These are phyloP conservation scores for Mantamonas sphyraenae DNA, from an alignment of 78 protist genomes.

Conservation along the genomic window DNA sequence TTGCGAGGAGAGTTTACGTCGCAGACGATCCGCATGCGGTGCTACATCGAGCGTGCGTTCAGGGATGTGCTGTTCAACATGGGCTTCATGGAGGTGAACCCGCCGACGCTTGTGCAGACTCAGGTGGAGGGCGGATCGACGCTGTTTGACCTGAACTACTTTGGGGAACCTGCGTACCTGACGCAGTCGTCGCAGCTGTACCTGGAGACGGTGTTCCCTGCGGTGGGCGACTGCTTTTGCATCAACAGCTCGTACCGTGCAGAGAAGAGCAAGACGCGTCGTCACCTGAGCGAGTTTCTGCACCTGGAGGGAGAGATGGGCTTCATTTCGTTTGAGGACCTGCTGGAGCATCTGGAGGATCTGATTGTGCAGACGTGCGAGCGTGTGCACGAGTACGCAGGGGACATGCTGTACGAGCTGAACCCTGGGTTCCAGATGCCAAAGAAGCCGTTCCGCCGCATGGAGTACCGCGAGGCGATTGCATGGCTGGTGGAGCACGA, in stretches of 20 bases:
- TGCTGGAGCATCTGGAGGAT: constrained; percentile 73
- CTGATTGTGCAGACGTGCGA: constrained; percentile 59
- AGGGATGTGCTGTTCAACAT: constrained; percentile 62
- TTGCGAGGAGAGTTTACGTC: constrained; percentile 66
- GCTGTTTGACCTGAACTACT: constrained; percentile 72
- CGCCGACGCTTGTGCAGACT: constrained; percentile 94
- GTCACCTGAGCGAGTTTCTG: constrained; percentile 89
- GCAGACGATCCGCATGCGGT: constrained; percentile 41
- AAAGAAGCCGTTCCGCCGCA: constrained; percentile 78
- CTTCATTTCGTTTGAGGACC: constrained; percentile 83
- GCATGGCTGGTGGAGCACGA: constrained; percentile 57
- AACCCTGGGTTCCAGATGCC: constrained; percentile 71
- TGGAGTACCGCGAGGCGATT: constrained; percentile 82
- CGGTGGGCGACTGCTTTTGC: constrained; percentile 41
- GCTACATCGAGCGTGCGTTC: too few species aligned
- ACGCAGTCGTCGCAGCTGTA: constrained; percentile 96
- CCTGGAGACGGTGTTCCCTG: constrained; percentile 80
- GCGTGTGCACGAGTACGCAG: constrained; percentile 16
- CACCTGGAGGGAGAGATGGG: constrained; percentile 85
- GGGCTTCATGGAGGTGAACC: constrained; percentile 75
- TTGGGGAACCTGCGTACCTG: constrained; percentile 75
- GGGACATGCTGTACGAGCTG: constrained; percentile 34
- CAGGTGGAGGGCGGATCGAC: constrained; percentile 91
- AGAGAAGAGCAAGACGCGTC: constrained; percentile 78
- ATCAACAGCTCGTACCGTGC: constrained; percentile 84